phyloP scores from a whole-genome alignment of 257 asterid species.

The Paraleonurus japonicus region DNA sequence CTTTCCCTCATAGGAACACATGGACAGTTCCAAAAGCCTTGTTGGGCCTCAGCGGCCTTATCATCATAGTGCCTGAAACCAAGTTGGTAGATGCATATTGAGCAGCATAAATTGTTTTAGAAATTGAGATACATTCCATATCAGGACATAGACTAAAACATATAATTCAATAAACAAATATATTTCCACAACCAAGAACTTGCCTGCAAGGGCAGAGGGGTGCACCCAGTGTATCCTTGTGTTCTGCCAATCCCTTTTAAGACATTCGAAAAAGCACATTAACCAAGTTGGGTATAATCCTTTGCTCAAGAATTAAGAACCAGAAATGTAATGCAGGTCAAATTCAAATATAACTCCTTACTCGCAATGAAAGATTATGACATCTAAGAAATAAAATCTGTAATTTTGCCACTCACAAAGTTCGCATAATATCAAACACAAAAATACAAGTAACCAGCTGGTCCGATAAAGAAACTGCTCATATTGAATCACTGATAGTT shows the following conservation, averaged over 20 bases:
- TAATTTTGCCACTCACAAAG: not conserved
- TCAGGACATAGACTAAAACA: not conserved
- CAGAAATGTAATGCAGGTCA: not conserved
- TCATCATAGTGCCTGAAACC: constrained; percentile 77
- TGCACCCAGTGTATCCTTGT: constrained; percentile 91
- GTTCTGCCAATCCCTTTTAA: constrained; percentile 94
- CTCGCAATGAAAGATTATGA: not conserved
- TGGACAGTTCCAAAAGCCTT: constrained; percentile 91
- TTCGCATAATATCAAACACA: not conserved
- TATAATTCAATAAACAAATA: not conserved
- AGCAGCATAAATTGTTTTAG: constrained; percentile 43
- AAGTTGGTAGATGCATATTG: constrained; percentile 32
- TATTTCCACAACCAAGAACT: not conserved
- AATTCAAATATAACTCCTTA: not conserved
- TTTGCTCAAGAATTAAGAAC: not conserved
- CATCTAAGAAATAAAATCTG: not conserved
- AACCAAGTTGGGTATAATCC: not conserved
- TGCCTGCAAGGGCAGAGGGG: constrained; percentile 98
- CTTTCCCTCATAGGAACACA: constrained; percentile 90
- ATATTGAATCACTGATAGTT: not conserved
- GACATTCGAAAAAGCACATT: constrained; percentile 19
- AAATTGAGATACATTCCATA: not conserved
- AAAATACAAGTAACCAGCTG: not conserved
- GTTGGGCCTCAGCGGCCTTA: constrained; percentile 90
- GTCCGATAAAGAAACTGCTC: not conserved